A percentile compares a stretch with the other conserved stretches of the same genome.
phyloP scores from a whole-genome alignment of 2,329 filamentous ascomycete species.

The Colletotrichum orbiculare region DNA sequence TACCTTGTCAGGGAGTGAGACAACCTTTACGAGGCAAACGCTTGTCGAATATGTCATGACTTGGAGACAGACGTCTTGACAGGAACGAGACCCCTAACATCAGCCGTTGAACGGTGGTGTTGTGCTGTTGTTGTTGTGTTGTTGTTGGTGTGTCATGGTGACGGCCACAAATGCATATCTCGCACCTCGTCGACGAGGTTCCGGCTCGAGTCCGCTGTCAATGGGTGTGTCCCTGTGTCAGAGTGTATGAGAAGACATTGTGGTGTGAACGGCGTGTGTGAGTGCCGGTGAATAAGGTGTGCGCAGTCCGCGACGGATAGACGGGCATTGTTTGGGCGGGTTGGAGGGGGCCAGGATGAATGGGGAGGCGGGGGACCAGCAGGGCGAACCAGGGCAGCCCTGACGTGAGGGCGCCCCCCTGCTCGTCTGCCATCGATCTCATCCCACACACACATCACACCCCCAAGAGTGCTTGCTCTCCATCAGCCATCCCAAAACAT shows the following conservation, averaged over 20 bases:
- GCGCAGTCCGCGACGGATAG: conserved; percentile 1
- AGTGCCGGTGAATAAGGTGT: conserved; percentile 18
- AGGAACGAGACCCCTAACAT: conserved; percentile 4
- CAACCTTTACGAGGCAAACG: conserved; percentile 15
- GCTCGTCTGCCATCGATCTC: conserved; percentile 19
- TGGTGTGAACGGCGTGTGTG: conserved; percentile 15
- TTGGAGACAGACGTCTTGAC: conserved; percentile 30
- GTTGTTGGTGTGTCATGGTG: conserved; percentile 15
- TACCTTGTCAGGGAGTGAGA: conserved; percentile 24
- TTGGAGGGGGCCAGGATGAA: conserved; percentile 1
- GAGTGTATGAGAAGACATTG: neutral
- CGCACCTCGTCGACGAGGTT: conserved; percentile 19
- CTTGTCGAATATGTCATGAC: conserved; percentile 28
- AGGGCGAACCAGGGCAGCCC: conserved; percentile 19
- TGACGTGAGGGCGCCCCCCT: conserved; percentile 28
- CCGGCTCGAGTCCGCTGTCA: conserved; percentile 19
- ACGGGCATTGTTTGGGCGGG: conserved; percentile 23
- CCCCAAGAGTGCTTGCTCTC: neutral
- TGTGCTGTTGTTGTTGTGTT: neutral
- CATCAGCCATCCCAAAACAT: conserved; percentile 31
- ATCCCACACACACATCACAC: conserved; percentile 10
- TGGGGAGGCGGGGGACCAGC: conserved; percentile 9
- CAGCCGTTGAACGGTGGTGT: no score
- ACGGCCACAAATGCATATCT: neutral
- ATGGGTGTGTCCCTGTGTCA: conserved; percentile 6